Evolutionary conservation across 2,329 filamentous ascomycete genomes (phyloP).

Genomic region (Phaeosphaeria sp.): DNA sequence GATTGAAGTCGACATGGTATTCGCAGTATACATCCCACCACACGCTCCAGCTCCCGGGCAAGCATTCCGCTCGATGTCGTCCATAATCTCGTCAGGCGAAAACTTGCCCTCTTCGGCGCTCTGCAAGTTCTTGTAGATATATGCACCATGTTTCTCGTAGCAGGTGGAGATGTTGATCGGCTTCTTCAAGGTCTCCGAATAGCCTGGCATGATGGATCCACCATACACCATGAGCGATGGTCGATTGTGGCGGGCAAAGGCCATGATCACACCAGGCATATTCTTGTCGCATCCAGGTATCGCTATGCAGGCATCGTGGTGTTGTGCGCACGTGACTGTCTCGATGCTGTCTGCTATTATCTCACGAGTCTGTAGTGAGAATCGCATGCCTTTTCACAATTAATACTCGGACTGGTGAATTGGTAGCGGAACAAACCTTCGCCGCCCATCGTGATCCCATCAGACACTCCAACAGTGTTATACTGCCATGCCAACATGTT

Average conservation of each 20-base stretch:
- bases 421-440: conserved; percentile 65
- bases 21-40: conserved; percentile 74
- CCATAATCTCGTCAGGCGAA: conserved; percentile 79
- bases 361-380: conserved; percentile 92
- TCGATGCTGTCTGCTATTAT: conserved; percentile 98
- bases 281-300: conserved; percentile 99
- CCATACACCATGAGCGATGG: conserved; percentile 98
- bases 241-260: conserved; percentile 93
- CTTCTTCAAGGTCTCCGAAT: conserved; percentile 72
- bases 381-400: conserved; percentile 76
- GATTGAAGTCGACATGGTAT: conserved; percentile 88
- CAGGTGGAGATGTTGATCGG: conserved; percentile 74
- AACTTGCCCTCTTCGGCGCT: conserved; percentile 58
- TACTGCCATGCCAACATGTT: conserved; percentile 95
- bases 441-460: conserved; percentile 94
- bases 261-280: conserved; percentile 74
- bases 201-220: conserved; percentile 91
- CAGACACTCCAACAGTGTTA: conserved; percentile 87
- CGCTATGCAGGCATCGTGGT: conserved; percentile 97
- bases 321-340: conserved; percentile 98
- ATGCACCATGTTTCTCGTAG: conserved; percentile 80
- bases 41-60: conserved; percentile 86
- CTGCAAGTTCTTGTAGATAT: conserved; percentile 74
- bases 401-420: neutral
- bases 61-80: conserved; percentile 91